phyloP scores from a whole-genome alignment of 305 asterid genomes.

The Fraxinus angustifolia region DNA sequence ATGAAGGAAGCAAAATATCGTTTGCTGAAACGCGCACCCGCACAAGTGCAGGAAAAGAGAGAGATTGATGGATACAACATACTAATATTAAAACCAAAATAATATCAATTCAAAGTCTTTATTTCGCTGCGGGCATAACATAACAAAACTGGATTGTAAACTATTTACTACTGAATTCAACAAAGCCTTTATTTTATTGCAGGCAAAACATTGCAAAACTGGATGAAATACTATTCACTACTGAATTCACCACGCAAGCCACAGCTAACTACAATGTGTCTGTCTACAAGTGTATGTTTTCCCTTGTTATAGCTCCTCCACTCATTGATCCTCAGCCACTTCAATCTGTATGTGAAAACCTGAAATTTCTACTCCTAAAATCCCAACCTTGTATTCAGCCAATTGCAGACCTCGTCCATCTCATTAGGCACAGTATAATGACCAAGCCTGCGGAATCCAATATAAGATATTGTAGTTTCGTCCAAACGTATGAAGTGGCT shows the following conservation, averaged over 20 bases:
- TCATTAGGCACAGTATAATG: slow-evolving; percentile 94
- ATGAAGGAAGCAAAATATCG: neutral
- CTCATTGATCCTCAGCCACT: slow-evolving; percentile 11
- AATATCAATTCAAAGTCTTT: slow-evolving; percentile 22
- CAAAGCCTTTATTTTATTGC: slow-evolving; percentile 28
- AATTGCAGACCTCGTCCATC: slow-evolving; percentile 81
- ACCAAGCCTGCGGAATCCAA: slow-evolving; percentile 58
- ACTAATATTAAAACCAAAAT: slow-evolving; percentile 35
- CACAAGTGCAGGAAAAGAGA: neutral
- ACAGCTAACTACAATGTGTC: slow-evolving; percentile 23
- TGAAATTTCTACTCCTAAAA: neutral
- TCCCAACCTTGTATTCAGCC: slow-evolving; percentile 32
- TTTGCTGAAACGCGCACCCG: neutral
- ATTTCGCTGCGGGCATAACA: slow-evolving; percentile 25
- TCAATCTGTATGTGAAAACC: slow-evolving; percentile 5
- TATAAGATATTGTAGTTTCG: slow-evolving; percentile 14
- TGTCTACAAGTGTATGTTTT: slow-evolving; percentile 20
- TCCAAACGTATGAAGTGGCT: neutral
- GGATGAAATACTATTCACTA: slow-evolving; percentile 26
- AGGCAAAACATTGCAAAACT: slow-evolving; percentile 38
- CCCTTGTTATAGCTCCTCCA: slow-evolving; percentile 28
- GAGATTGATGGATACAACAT: slow-evolving; percentile 22
- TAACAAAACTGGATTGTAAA: slow-evolving; percentile 39
- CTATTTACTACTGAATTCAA: slow-evolving; percentile 23
- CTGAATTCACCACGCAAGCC: slow-evolving; percentile 30